Evolutionary conservation across 1,284 basidiomycete species (phyloP), one percentile per base, ranked within the genome.

Genomic region (Coniferiporia sulphurascens): DNA sequence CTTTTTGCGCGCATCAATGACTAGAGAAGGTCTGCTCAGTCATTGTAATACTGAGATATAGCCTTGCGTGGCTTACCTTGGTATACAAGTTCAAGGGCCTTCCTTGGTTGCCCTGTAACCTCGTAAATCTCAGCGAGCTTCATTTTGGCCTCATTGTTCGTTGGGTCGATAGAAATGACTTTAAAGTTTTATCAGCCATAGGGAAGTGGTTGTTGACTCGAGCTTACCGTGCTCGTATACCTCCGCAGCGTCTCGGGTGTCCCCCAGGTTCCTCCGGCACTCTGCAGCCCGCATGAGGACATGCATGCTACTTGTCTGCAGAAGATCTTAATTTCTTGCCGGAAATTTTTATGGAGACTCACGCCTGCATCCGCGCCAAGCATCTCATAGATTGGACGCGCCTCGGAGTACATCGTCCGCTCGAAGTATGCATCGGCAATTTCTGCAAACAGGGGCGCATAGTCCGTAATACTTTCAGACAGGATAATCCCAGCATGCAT

Each of bases 61-160:
- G 19, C 36, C 12, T 17, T n/a, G 8, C 10, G 19, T 8, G 15
- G 61, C 70, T 35, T 63, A 91, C 93, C 91, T 79, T 95, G 86
- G 58, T 91, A 88, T 2, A 98, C 91, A 1, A 96, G 74, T 21
- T 91, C 86, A 0, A 97, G 78, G 0, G 95, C 95, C 68, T 89
- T 89, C 15, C 87, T 78, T 3, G 89, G 86, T 65, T 94, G 84
- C 46, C 89, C 86, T 64, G 89, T 73, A 17, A 87, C 83, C 70
- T 98, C 96, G 63, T 93, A 92, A 17, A 95, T 85, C 62, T 92
- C 91, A 0, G 95, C 95, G 0, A 98, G 80, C 64, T 90, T 88
- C 81, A 95, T 87, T 70, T 92, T 92, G 6, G 87, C 87, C 32
- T 95, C 89, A 63, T 86, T 84, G 65, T 93, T 83, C 2, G 81